A percentile compares a stretch with the other conserved stretches of the same genome.
Conservation (phyloP, 1,284 basidiomycete species). For the Cerioporus squamosus region DNA sequence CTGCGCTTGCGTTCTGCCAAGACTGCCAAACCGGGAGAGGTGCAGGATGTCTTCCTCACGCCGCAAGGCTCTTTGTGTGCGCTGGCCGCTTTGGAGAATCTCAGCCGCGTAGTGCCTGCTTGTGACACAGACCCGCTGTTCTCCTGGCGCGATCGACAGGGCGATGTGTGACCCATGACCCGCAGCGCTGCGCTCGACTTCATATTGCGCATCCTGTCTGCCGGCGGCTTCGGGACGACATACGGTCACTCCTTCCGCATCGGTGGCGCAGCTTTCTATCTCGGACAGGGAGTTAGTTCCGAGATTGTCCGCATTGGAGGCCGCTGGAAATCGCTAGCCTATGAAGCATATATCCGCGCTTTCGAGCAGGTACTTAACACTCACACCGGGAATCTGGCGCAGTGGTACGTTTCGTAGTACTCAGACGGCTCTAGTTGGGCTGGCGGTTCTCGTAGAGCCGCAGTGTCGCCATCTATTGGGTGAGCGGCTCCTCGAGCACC, state of each 20-base stretch:
- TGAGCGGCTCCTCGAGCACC: constrained; percentile 4
- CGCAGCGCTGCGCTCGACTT: constrained; percentile 27
- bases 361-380: constrained; percentile 14
- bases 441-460: neutral
- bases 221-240: constrained; percentile 33
- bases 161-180: constrained; percentile 33
- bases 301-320: constrained; percentile 36
- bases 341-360: constrained; percentile 37
- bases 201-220: constrained; percentile 34
- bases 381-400: constrained; percentile 12
- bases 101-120: constrained; percentile 34
- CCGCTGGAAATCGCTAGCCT: constrained; percentile 39
- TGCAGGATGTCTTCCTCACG: constrained; percentile 34
- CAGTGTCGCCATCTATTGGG: neutral
- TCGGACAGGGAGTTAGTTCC: constrained; percentile 28
- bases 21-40: constrained; percentile 38
- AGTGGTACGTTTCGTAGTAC: neutral
- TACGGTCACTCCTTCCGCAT: constrained; percentile 45
- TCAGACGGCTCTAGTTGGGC: too few species aligned
- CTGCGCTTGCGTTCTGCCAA: constrained; percentile 39
- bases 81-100: constrained; percentile 35
- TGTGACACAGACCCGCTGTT: constrained; percentile 34
- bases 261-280: constrained; percentile 35
- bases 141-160: constrained; percentile 27
- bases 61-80: constrained; percentile 32